phyloP scores from a whole-genome alignment of 2,329 filamentous ascomycete species.

The Penicillium verrucosum region DNA sequence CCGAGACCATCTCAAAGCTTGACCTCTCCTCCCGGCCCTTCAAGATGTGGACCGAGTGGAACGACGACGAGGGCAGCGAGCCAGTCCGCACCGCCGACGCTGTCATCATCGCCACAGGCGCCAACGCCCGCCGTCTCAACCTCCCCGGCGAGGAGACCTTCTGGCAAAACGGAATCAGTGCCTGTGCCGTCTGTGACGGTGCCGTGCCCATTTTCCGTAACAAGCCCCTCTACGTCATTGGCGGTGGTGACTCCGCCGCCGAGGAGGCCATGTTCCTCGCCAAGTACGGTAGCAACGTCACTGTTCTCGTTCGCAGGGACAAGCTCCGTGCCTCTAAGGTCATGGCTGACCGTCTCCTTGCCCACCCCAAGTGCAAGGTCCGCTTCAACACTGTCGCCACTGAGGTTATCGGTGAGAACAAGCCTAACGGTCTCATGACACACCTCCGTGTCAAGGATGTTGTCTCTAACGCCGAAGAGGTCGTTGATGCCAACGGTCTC shows the following conservation, averaged over 20 bases:
- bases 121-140: slow-evolving; percentile 79
- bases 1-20: slow-evolving; percentile 85
- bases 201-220: slow-evolving; percentile 96
- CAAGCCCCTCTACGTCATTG: slow-evolving; percentile 92
- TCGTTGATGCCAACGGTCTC: slow-evolving; percentile 83
- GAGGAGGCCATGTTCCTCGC: slow-evolving; percentile 97
- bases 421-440: slow-evolving; percentile 74
- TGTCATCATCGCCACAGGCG: slow-evolving; percentile 91
- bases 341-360: slow-evolving; percentile 81
- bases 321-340: slow-evolving; percentile 82
- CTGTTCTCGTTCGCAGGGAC: slow-evolving; percentile 85
- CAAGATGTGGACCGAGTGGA: slow-evolving; percentile 89
- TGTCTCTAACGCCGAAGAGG: slow-evolving; percentile 70
- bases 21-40: slow-evolving; percentile 83
- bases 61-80: slow-evolving; percentile 65
- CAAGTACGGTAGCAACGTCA: slow-evolving; percentile 95
- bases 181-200: slow-evolving; percentile 96
- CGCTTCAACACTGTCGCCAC: slow-evolving; percentile 77
- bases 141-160: slow-evolving; percentile 88
- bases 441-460: slow-evolving; percentile 80
- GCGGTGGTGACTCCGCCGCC: slow-evolving; percentile 92
- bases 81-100: slow-evolving; percentile 81
- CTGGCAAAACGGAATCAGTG: slow-evolving; percentile 96
- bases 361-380: slow-evolving; percentile 86
- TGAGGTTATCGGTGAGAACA: slow-evolving; percentile 80